Base-by-base conservation (phyloP, 805 yeast genomes). In the Ogataea salicorniae region DNA sequence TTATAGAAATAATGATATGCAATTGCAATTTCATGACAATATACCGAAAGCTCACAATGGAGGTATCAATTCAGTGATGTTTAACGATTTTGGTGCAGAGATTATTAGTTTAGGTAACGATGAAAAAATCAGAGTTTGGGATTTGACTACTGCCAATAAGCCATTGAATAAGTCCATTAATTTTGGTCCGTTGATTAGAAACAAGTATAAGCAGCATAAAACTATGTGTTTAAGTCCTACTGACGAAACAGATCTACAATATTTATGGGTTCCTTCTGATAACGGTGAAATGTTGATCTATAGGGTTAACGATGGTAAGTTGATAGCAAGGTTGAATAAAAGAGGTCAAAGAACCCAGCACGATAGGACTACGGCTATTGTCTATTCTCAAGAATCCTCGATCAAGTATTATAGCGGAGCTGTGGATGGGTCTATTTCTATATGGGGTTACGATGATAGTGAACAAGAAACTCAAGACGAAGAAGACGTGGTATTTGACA, bases 101-200 rank as follows among this genome's bases (percentile, higher is more conserved):
- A 59, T 92, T 34, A 67, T 82, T 17, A 79, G 89, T 1, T 70
- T 84, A 0, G 97, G 95, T 0, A 76, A 79, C 44, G 97, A 91
- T 63, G 96, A 90, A 45, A 84, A 80, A 56, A 74, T 88, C 9
- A 68, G 89, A 17, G 79, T 84, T 1, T 91, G 97, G 97, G 83
- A 84, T 54, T 67, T 86, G 65, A 76, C 78, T 0, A 72, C 77
- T 0, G 71, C 72, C 1, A 72, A 73, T 1, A 55, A 49, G 22
- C 66, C 66, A 4, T 61, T 76, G 26, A 87, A 87, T 58, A 79
- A 80, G 52, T 71, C 83, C 34, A 72, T 84, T 33, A 87, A 86
- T 55, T 87, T 83, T 61, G 95, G 95, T 0, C 94, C 95, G 0
- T 68, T 83, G 45, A 78, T 87, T 2, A 74, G 90, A 48, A 86